Percentiles rank a stretch among this genome's conserved stretches.
These are phyloP conservation scores for Lactifluus piperatus DNA, from an alignment of 768 basidiomycete species.

Conservation along the genomic window DNA sequence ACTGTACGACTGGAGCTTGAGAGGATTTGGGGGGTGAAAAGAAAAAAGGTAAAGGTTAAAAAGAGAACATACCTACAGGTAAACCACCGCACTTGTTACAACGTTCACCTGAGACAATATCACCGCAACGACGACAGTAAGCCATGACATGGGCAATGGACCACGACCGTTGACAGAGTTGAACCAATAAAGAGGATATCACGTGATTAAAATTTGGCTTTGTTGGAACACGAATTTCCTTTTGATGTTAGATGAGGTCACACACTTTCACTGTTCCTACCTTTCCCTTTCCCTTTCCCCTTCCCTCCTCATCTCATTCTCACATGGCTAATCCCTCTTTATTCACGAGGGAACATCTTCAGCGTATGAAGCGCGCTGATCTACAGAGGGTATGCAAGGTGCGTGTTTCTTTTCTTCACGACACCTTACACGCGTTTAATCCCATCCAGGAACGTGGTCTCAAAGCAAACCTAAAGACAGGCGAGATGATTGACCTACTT, in stretches of 20 bases:
- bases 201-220: constrained; percentile 7
- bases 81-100: constrained; percentile 70
- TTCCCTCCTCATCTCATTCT: background rate
- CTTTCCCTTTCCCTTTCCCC: background rate
- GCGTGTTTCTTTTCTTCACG: constrained; percentile 12
- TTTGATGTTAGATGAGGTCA: constrained; percentile 1
- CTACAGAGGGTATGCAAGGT: constrained; percentile 60
- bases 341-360: constrained; percentile 36
- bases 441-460: constrained; percentile 60
- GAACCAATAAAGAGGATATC: constrained; percentile 2
- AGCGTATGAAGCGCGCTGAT: constrained; percentile 46
- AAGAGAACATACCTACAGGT: constrained; percentile 54
- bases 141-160: constrained; percentile 41
- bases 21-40: background rate
- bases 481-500: constrained; percentile 67
- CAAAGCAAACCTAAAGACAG: constrained; percentile 75
- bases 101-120: constrained; percentile 61
- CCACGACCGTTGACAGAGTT: background rate
- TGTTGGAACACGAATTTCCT: background rate
- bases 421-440: constrained; percentile 2
- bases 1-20: constrained; percentile 61
- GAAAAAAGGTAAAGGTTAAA: background rate
- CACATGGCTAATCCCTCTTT: constrained; percentile 30
- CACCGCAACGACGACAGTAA: constrained; percentile 80
- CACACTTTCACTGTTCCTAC: background rate